Conservation (phyloP, 108 stramenopile genomes). For the Craspedostauros australis region DNA sequence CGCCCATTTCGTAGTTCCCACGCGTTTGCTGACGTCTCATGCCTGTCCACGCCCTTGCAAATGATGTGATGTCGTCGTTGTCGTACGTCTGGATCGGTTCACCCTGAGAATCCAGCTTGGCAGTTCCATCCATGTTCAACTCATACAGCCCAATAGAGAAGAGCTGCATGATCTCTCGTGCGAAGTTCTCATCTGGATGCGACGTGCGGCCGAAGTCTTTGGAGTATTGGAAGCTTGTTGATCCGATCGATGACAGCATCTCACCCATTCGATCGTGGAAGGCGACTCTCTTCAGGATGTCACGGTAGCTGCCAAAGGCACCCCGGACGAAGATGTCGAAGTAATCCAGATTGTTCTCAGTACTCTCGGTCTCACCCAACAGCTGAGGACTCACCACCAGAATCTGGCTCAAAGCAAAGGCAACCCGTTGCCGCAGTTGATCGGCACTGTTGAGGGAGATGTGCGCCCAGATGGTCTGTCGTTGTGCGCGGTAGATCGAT, state of each 20-base stretch:
- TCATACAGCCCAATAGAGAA: conserved; percentile 45
- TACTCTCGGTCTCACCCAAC: not conserved
- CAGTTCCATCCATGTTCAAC: conserved; percentile 45
- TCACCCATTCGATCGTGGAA: conserved; percentile 44
- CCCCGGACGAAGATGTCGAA: conserved; percentile 73
- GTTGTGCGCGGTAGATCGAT: too few relatives aligned
- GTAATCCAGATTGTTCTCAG: conserved; percentile 33
- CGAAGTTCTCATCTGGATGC: conserved; percentile 26
- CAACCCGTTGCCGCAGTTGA: conserved; percentile 42
- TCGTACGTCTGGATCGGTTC: conserved; percentile 27
- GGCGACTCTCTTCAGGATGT: conserved; percentile 50
- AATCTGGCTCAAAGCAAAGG: conserved; percentile 43
- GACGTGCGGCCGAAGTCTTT: not conserved
- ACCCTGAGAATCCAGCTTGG: conserved; percentile 19
- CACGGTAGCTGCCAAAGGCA: conserved; percentile 62
- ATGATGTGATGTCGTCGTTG: conserved; percentile 42
- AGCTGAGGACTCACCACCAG: conserved; percentile 23
- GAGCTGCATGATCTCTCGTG: conserved; percentile 58
- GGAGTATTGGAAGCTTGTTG: conserved; percentile 39
- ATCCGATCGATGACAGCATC: conserved; percentile 33
- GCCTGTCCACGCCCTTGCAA: conserved; percentile 33
- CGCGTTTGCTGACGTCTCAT: not conserved
- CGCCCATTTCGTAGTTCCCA: conserved; percentile 4
- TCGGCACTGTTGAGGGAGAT: conserved; percentile 34
- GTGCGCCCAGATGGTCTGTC: conserved; percentile 44